These are phyloP conservation scores for Striga hermonthica DNA, from an alignment of 305 asterid genomes.

Conservation along the genomic window DNA sequence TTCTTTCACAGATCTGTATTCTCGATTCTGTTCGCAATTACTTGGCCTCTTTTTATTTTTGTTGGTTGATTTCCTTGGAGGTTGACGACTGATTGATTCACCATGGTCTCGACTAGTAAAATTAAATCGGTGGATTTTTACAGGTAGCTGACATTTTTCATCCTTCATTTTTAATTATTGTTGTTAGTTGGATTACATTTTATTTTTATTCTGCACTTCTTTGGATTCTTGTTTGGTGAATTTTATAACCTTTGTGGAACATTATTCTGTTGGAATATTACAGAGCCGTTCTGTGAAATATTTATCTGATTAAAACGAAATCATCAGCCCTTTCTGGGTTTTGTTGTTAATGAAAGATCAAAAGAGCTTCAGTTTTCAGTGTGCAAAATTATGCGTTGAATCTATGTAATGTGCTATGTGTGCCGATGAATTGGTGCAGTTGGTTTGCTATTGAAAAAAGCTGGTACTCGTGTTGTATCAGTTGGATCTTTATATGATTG, in stretches of 20 bases:
- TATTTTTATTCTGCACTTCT: not conserved
- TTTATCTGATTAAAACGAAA: not conserved
- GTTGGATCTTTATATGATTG: too few species aligned
- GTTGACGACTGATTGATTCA: constrained; percentile 18
- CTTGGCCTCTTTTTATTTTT: too few species aligned
- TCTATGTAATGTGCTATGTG: too few species aligned
- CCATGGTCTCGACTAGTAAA: constrained; percentile 77
- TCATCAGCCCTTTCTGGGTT: too few species aligned
- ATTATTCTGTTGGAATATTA: not conserved
- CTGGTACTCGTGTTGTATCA: too few species aligned
- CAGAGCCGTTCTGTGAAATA: not conserved
- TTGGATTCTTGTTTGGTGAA: not conserved
- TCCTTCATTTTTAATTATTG: not conserved
- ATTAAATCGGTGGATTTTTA: constrained; percentile 95
- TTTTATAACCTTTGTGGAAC: too few species aligned
- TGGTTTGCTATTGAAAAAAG: too few species aligned
- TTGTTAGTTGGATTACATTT: not conserved
- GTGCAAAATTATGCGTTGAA: too few species aligned
- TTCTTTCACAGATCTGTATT: constrained; percentile 31
- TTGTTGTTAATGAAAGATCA: too few species aligned
- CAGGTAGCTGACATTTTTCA: constrained; percentile 46
- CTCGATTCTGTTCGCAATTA: not conserved
- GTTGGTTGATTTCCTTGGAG: constrained; percentile 6
- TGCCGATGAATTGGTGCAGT: too few species aligned
- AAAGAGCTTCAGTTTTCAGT: too few species aligned